phyloP scores from a whole-genome alignment of 1,139 yeast genomes.

The Scheffersomyces titani region DNA sequence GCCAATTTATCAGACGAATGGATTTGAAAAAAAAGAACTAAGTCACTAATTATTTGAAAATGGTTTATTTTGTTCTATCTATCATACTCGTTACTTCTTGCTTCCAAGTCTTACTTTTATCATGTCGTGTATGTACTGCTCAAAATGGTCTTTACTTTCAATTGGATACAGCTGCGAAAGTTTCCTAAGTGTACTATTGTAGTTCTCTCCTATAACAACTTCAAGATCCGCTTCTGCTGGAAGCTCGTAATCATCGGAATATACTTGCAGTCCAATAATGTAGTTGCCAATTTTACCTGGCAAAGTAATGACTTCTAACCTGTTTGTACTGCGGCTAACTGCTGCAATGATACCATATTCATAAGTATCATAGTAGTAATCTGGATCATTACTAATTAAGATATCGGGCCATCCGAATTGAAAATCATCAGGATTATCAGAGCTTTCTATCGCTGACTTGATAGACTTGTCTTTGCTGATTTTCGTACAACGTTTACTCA shows the following conservation, averaged over 20 bases:
- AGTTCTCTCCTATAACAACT: constrained; percentile 10
- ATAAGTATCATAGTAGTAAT: constrained; percentile 7
- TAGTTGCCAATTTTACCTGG: constrained; percentile 13
- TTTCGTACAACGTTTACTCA: constrained; percentile 7
- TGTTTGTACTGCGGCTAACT: not conserved
- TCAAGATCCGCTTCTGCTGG: constrained; percentile 9
- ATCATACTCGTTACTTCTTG: not conserved
- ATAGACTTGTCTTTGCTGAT: not conserved
- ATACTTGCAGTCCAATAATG: constrained; percentile 9
- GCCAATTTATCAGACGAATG: too few species aligned
- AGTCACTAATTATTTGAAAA: too few species aligned
- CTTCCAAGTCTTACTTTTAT: constrained; percentile 2
- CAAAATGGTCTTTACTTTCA: constrained; percentile 10
- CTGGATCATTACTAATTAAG: constrained; percentile 3
- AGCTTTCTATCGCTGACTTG: constrained; percentile 1
- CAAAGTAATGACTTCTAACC: constrained; percentile 4
- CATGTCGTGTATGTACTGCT: constrained; percentile 11
- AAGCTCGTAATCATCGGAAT: constrained; percentile 3
- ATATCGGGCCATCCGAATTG: constrained; percentile 12
- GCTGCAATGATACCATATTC: constrained; percentile 16
- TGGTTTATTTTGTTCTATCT: not conserved
- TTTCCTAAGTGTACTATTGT: constrained; percentile 1
- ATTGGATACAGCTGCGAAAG: constrained; percentile 4
- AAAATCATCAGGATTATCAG: constrained; percentile 2
- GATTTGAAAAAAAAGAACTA: too few species aligned